These are phyloP conservation scores for Rhynchosporium agropyri DNA, from an alignment of 2,329 filamentous ascomycete genomes.

Conservation along the genomic window DNA sequence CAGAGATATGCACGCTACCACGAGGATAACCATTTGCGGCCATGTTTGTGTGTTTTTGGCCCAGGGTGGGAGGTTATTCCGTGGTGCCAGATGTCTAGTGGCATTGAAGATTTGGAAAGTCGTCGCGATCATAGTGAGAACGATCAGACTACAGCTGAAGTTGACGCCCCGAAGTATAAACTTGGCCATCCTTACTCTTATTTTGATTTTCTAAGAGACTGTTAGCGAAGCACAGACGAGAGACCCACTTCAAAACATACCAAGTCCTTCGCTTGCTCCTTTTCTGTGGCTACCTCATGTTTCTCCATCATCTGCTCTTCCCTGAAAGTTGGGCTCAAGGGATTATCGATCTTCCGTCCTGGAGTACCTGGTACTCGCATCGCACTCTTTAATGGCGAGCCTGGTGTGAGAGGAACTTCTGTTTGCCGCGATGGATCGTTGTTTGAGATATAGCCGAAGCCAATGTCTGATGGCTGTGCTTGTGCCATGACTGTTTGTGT, in stretches of 20 bases:
- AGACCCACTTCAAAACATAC: slow-evolving; percentile 55
- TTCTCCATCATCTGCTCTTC: slow-evolving; percentile 89
- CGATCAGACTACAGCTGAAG: slow-evolving; percentile 95
- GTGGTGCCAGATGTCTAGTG: slow-evolving; percentile 71
- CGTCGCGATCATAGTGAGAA: slow-evolving; percentile 86
- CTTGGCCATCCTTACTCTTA: slow-evolving; percentile 88
- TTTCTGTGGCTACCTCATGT: slow-evolving; percentile 77
- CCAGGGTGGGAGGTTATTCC: slow-evolving; percentile 86
- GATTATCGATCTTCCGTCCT: slow-evolving; percentile 71
- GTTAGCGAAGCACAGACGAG: slow-evolving; percentile 43
- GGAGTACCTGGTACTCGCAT: slow-evolving; percentile 85
- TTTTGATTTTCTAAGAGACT: slow-evolving; percentile 79
- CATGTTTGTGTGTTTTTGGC: slow-evolving; percentile 76
- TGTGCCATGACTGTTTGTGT: slow-evolving; percentile 57
- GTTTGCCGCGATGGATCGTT: slow-evolving; percentile 57
- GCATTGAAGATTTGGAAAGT: slow-evolving; percentile 92
- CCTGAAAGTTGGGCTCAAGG: slow-evolving; percentile 86
- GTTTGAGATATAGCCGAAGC: slow-evolving; percentile 84
- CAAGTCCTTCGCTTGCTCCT: slow-evolving; percentile 83
- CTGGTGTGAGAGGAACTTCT: slow-evolving; percentile 68
- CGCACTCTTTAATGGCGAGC: slow-evolving; percentile 84
- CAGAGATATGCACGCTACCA: slow-evolving; percentile 79
- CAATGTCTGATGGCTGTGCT: slow-evolving; percentile 80
- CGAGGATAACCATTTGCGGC: slow-evolving; percentile 85
- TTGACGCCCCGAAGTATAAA: slow-evolving; percentile 93